A percentile compares a stretch with the other conserved stretches of the same genome.
phyloP scores from a whole-genome alignment of 2,329 filamentous ascomycete genomes.

The Parastagonospora avenae region DNA sequence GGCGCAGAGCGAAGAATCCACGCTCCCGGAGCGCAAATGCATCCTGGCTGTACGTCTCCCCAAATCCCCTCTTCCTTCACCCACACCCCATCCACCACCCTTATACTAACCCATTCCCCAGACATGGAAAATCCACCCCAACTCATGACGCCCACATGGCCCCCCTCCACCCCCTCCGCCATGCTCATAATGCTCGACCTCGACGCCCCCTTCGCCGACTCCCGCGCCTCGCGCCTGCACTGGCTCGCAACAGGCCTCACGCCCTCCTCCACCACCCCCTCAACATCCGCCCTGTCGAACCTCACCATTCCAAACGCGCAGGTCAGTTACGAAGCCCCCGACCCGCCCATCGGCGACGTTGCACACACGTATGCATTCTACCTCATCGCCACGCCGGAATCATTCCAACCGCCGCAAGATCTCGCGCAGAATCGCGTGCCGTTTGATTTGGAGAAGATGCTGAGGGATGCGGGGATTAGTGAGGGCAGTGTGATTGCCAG shows the following conservation, averaged over 20 bases:
- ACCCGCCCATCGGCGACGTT: constrained; percentile 34
- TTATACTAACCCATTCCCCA: constrained; percentile 2
- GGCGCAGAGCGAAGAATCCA: constrained; percentile 4
- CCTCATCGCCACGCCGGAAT: constrained; percentile 28
- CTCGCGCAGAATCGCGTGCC: constrained; percentile 28
- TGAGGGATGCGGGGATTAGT: constrained; percentile 35
- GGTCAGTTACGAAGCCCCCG: constrained; percentile 27
- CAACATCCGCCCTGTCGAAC: background rate
- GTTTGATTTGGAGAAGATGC: constrained; percentile 47
- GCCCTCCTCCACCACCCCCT: background rate
- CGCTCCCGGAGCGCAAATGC: constrained; percentile 16
- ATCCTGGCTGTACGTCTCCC: constrained; percentile 13
- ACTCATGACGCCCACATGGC: constrained; percentile 27
- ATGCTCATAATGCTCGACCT: constrained; percentile 38
- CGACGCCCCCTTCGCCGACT: constrained; percentile 37
- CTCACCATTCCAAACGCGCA: constrained; percentile 9
- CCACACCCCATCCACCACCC: background rate
- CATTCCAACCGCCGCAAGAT: constrained; percentile 29
- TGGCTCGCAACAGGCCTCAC: constrained; percentile 29
- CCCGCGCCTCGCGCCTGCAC: constrained; percentile 36
- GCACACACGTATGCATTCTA: constrained; percentile 37
- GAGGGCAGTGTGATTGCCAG: constrained; percentile 37
- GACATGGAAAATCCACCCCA: constrained; percentile 32
- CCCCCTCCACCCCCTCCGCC: constrained; percentile 6
- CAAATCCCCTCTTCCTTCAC: background rate